A percentile compares a stretch with the other conserved stretches of the same genome.
Conservation (phyloP, 306 rosid species). For the Dryas octopetala region DNA sequence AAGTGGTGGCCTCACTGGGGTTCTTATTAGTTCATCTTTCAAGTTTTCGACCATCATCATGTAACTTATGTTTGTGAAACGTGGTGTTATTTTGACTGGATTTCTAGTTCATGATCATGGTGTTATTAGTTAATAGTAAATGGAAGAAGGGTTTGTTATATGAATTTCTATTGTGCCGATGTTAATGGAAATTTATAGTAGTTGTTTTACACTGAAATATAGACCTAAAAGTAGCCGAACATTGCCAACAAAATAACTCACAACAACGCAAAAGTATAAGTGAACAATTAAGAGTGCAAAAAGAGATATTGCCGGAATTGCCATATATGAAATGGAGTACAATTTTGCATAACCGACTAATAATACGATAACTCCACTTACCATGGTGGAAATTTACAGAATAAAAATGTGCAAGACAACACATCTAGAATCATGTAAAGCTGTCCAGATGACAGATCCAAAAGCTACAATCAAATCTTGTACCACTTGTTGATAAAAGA, state of each 20-base stretch:
- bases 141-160: too few species aligned
- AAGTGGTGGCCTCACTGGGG: constrained; percentile 62
- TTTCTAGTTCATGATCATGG: not conserved
- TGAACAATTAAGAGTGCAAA: too few species aligned
- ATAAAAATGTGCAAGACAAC: not conserved
- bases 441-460: not conserved
- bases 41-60: not conserved
- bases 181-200: too few species aligned
- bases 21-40: constrained; percentile 26
- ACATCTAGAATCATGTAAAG: not conserved
- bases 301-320: too few species aligned
- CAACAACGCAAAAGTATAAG: too few species aligned
- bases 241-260: too few species aligned
- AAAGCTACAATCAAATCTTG: not conserved
- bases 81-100: not conserved
- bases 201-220: too few species aligned
- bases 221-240: too few species aligned
- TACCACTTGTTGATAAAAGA: not conserved
- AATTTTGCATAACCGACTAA: too few species aligned
- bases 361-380: not conserved
- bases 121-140: not conserved
- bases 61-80: not conserved
- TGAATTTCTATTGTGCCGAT: too few species aligned
- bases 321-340: too few species aligned
- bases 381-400: not conserved